Percentiles rank a stretch among this genome's conserved stretches.
phyloP scores from a whole-genome alignment of 129 eudicot genomes.

The Flaveria robusta region DNA sequence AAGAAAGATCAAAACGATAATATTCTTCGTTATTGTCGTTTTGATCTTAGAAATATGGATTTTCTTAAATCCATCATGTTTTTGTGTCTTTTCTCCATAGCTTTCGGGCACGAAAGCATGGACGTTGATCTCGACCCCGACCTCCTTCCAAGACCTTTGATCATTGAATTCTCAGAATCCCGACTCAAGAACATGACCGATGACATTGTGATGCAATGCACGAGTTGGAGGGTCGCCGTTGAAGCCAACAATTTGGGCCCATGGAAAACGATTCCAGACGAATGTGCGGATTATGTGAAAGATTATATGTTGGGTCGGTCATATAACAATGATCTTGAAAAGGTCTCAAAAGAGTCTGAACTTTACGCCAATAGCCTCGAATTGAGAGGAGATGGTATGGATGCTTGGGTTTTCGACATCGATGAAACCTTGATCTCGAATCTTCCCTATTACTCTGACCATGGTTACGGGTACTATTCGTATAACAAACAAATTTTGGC shows the following conservation, averaged over 20 bases:
- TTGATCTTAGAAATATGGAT: constrained; percentile 37
- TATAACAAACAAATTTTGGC: neutral
- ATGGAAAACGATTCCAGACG: constrained; percentile 82
- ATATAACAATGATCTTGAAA: constrained; percentile 64
- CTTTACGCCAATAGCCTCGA: constrained; percentile 51
- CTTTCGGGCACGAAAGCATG: constrained; percentile 41
- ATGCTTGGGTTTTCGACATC: constrained; percentile 89
- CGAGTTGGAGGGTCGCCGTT: constrained; percentile 86
- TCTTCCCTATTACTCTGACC: constrained; percentile 85
- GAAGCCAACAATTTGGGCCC: constrained; percentile 84
- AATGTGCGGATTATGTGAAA: constrained; percentile 71
- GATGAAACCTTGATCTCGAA: constrained; percentile 96
- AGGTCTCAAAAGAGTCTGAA: constrained; percentile 65
- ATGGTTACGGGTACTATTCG: constrained; percentile 75
- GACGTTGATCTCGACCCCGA: constrained; percentile 28
- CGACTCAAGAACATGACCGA: constrained; percentile 38
- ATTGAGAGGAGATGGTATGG: constrained; percentile 62
- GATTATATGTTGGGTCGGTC: constrained; percentile 55
- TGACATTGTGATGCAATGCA: constrained; percentile 54
- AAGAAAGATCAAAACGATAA: constrained; percentile 38
- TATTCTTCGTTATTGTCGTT: constrained; percentile 27
- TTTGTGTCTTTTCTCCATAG: constrained; percentile 36
- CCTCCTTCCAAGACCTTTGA: constrained; percentile 60
- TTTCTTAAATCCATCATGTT: constrained; percentile 30
- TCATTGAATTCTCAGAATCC: constrained; percentile 46